Base-by-base conservation (phyloP, 345 rosid genomes). In the Dipteronia dyeriana region DNA sequence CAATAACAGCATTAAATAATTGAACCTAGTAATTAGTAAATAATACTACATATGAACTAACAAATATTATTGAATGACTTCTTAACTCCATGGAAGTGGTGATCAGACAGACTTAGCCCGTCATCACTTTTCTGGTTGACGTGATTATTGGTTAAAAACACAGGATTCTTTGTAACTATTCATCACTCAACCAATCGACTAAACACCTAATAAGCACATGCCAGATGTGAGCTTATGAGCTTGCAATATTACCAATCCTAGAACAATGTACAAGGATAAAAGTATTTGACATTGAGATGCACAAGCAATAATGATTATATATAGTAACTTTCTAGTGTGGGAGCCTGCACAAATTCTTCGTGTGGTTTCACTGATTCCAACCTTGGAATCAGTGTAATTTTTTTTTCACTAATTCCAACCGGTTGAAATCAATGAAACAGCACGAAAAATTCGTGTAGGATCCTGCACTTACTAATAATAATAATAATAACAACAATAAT, bases 21-120 rank as follows among this genome's bases (percentile, higher is more conserved):
- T 72, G 51, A 72, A 57, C 19, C 29, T 71, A 31, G 49, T 20
- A 71, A 22, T 29, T 71, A 31, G 49, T 20, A 71, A 22, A 38
- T 34, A 38, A 57, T 25, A 56, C 34, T 20, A 10, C 17, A n/a
- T 20, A 38, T 6, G 22, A 39, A 11, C 51, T n/a, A 45, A 39
- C 14, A 47, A 39, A n/a, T 63, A 38, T 39, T 57, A 39, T 59
- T 1, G 66, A 72, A 12, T 38, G 66, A 72, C 54, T 38, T 20
- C 31, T 72, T 23, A 57, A 70, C 60, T 25, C 16, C 39, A 57
- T 29, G 65, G 56, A 38, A 10, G 51, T 12, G 16, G 34, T 57
- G 53, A 3, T 22, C 75, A 20, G 20, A 22, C 66, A 57, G 53
- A 72, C 31, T 22, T 8, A 8, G 38, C 13, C 34, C 38, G 19